Conservation (phyloP, 2,329 filamentous ascomycete species). For the Penicillium sp. region DNA sequence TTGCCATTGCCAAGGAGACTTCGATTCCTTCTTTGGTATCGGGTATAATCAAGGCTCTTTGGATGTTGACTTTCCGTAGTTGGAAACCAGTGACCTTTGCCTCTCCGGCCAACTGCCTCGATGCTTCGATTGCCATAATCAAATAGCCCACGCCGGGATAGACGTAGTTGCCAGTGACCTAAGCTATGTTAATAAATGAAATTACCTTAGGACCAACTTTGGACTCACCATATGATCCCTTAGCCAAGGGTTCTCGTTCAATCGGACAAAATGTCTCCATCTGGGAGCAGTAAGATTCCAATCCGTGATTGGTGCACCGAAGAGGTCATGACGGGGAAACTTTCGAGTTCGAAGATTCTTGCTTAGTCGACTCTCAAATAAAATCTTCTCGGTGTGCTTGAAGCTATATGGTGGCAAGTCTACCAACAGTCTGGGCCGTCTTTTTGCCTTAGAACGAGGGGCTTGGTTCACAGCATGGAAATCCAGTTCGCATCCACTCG, state of each 20-base stretch:
- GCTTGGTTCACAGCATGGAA: slow-evolving; percentile 26
- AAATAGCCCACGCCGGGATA: slow-evolving; percentile 31
- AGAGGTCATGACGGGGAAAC: slow-evolving; percentile 29
- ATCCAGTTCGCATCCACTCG: slow-evolving; percentile 21
- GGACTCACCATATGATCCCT: slow-evolving; percentile 27
- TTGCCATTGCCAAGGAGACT: slow-evolving; percentile 25
- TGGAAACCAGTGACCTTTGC: slow-evolving; percentile 14
- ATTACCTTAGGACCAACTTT: not conserved
- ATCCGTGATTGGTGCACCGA: slow-evolving; percentile 30
- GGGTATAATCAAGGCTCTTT: slow-evolving; percentile 29
- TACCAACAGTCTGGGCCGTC: slow-evolving; percentile 17
- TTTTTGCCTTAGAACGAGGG: not conserved
- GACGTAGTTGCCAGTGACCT: slow-evolving; percentile 22
- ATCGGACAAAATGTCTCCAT: slow-evolving; percentile 31
- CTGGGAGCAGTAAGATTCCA: slow-evolving; percentile 26
- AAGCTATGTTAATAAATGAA: not conserved
- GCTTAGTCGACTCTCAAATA: slow-evolving; percentile 29
- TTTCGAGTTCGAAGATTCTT: slow-evolving; percentile 26
- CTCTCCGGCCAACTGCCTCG: slow-evolving; percentile 21
- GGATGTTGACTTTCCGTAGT: slow-evolving; percentile 26
- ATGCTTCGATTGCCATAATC: slow-evolving; percentile 31
- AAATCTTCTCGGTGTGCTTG: slow-evolving; percentile 24
- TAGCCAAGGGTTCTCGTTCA: slow-evolving; percentile 33
- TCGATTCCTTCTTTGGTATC: slow-evolving; percentile 34
- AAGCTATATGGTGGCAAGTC: slow-evolving; percentile 30